Evolutionary conservation across 257 asterid genomes (phyloP).

Genomic region (Craterostigma plantagineum): DNA sequence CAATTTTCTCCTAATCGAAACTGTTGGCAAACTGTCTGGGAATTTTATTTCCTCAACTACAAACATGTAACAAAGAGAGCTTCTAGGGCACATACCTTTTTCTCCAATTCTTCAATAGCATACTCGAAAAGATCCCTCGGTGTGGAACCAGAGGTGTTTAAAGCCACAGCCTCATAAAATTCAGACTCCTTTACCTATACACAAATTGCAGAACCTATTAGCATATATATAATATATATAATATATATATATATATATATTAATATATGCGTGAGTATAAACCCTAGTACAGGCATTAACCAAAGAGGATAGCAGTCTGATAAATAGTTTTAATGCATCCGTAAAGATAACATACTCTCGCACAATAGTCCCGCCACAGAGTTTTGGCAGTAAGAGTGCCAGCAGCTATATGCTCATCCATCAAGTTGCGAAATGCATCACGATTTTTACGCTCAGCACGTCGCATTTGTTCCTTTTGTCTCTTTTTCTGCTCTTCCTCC

Average conservation of each 20-base stretch:
- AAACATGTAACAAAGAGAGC: not conserved
- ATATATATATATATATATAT: no score
- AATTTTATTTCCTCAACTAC: not conserved
- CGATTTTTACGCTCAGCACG: slow-evolving; percentile 88
- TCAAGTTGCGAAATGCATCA: slow-evolving; percentile 74
- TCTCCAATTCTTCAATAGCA: slow-evolving; percentile 61
- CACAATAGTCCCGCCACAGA: slow-evolving; percentile 81
- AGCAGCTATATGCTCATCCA: slow-evolving; percentile 74
- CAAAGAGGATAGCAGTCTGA: no score
- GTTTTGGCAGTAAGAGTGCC: slow-evolving; percentile 85
- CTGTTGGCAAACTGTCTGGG: no score
- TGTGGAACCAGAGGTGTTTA: slow-evolving; percentile 76
- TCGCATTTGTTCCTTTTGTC: slow-evolving; percentile 77
- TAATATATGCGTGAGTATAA: no score
- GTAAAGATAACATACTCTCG: slow-evolving; percentile 24
- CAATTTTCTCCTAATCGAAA: no score
- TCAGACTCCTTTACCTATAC: slow-evolving; percentile 82
- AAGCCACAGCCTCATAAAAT: slow-evolving; percentile 69
- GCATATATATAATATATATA: no score
- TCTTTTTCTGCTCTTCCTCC: slow-evolving; percentile 83
- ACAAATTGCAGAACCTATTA: slow-evolving; percentile 7
- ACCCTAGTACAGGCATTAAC: no score
- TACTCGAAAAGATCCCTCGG: slow-evolving; percentile 93
- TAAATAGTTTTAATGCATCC: not conserved
- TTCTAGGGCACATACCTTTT: slow-evolving; percentile 31